These are phyloP conservation scores for Citrus glauca DNA, from an alignment of 345 rosid species.

Conservation along the genomic window DNA sequence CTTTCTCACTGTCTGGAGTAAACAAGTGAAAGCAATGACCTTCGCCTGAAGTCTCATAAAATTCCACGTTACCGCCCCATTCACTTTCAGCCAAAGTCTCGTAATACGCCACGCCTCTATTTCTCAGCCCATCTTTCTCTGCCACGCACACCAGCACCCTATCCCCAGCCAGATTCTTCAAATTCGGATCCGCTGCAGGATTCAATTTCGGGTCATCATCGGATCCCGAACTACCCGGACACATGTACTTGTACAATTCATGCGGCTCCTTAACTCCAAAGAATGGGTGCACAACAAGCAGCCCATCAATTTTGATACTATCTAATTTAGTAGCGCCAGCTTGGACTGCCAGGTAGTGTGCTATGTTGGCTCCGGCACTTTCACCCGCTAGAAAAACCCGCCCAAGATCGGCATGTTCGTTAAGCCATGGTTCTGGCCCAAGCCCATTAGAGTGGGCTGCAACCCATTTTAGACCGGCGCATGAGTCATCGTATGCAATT, in stretches of 20 bases:
- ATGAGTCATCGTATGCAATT: constrained; percentile 37
- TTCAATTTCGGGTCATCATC: constrained; percentile 34
- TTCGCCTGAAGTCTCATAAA: constrained; percentile 24
- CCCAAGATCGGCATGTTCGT: constrained; percentile 22
- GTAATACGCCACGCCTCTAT: constrained; percentile 24
- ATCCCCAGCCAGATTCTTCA: constrained; percentile 28
- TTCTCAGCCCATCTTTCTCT: constrained; percentile 34
- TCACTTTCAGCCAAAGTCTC: constrained; percentile 24
- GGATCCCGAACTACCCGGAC: constrained; percentile 32
- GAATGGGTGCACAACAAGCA: constrained; percentile 34
- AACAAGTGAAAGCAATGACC: constrained; percentile 35
- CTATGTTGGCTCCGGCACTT: constrained; percentile 40
- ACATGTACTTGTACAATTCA: constrained; percentile 26
- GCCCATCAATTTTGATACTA: constrained; percentile 14
- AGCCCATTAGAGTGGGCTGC: constrained; percentile 16
- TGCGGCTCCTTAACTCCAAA: constrained; percentile 31
- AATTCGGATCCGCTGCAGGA: constrained; percentile 27
- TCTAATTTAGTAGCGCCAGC: constrained; percentile 23
- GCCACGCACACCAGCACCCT: constrained; percentile 42
- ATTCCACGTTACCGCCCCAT: constrained; percentile 29
- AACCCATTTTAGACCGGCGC: constrained; percentile 37
- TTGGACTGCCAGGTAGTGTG: constrained; percentile 24
- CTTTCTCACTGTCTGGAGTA: constrained; percentile 15
- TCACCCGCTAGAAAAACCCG: constrained; percentile 35
- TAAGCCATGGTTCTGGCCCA: constrained; percentile 32